Conservation (phyloP, 2,329 filamentous ascomycete genomes). For the Phialemonium atrogriseum region DNA sequence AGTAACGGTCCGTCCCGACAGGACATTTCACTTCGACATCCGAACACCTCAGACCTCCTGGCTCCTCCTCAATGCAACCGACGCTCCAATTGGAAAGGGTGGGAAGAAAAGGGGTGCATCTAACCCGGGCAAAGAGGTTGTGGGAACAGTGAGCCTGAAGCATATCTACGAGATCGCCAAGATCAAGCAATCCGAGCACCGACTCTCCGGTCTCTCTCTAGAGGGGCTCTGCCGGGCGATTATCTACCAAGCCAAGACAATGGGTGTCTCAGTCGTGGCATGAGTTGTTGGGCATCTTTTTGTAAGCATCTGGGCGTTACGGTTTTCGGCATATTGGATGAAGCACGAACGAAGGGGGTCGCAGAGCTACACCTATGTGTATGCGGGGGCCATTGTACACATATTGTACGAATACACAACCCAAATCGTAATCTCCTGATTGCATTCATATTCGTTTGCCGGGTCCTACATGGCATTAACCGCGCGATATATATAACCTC, state of each 20-base stretch:
- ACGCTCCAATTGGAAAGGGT: constrained; percentile 63
- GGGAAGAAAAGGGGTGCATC: constrained; percentile 70
- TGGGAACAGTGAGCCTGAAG: constrained; percentile 87
- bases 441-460: no score
- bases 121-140: constrained; percentile 64
- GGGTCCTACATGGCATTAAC: no score
- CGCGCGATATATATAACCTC: no score
- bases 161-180: constrained; percentile 97
- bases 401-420: no score
- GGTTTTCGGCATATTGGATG: no score
- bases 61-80: constrained; percentile 76
- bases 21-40: constrained; percentile 86
- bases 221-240: constrained; percentile 66
- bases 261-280: constrained; percentile 64
- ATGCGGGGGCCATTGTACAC: no score
- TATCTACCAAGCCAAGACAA: constrained; percentile 66
- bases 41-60: constrained; percentile 93
- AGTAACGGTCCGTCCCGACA: constrained; percentile 86
- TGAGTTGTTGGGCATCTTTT: constrained; percentile 23
- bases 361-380: no score
- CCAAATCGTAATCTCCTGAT: no score
- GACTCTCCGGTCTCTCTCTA: constrained; percentile 62
- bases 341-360: no score
- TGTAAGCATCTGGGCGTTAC: neutral
- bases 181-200: constrained; percentile 78